Base-by-base conservation (phyloP, 768 basidiomycete genomes). In the Boletus sensibilis region DNA sequence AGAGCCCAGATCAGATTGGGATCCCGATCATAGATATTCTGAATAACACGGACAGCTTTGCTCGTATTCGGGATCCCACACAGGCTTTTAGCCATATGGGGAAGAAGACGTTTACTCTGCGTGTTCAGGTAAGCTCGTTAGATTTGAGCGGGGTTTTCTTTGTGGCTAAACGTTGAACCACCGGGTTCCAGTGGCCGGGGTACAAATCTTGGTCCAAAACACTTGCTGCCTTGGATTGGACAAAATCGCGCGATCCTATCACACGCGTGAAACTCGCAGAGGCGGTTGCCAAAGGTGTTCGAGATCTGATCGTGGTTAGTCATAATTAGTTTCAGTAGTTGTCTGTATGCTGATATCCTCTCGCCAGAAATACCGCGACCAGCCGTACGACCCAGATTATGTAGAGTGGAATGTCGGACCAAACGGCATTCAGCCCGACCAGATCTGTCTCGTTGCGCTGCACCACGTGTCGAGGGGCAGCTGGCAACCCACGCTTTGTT, bases 401-500 rank as follows among this genome's bases (percentile, higher is more conserved):
- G 52, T 51, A 1, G 11, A 12, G 31, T 71, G 71, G 71, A 63
- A 62, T 23, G 33, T 71, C 20, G 69, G 71, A 29, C 52, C 50
- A 1, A 47, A 50, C n/a, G 72, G 61, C 5, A 64, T 72, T 33
- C 61, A 56, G 43, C 53, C 71, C 13, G 52, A 63, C 8, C 60
- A 69, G 35, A 42, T 72, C 49, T 75, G 85, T 55, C 82, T 92
- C 38, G 84, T 92, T 64, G 83, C 85, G 61, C 78, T 91, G 45
- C 86, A 87, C 70, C 88, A 88, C 57, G 88, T 91, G 53, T 90
- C 88, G 5, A 82, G 81, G 74, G 89, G 89, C 21, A 86, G 84
- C 60, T 91, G 89, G 89, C 89, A 91, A 60, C 87, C 88, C 23
- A 80, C 85, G 47, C 68, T 91, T 34, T 80, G 86, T 68, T 77